These are phyloP conservation scores for Mallotus nudiflorus DNA, from an alignment of 345 rosid genomes.

Conservation along the genomic window DNA sequence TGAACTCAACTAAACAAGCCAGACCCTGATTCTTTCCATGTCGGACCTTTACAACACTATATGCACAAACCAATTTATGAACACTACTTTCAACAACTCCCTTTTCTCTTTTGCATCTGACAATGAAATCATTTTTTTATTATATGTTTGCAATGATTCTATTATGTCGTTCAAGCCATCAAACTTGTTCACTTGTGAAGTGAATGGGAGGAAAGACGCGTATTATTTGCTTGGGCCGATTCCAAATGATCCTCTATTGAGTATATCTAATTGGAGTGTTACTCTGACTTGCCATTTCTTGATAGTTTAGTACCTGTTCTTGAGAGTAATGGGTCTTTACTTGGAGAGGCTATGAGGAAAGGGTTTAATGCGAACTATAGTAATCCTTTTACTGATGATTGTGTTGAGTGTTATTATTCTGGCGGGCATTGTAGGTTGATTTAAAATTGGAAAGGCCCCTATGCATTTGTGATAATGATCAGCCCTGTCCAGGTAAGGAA, in stretches of 20 bases:
- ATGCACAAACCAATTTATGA: constrained; percentile 21
- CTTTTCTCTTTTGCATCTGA: constrained; percentile 12
- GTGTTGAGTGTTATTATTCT: constrained; percentile 17
- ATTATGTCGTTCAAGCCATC: neutral
- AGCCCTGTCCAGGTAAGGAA: constrained; percentile 28
- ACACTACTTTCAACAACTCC: constrained; percentile 29
- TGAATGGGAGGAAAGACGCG: constrained; percentile 11
- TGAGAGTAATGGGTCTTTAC: constrained; percentile 11
- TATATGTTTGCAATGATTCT: constrained; percentile 26
- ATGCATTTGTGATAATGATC: constrained; percentile 36
- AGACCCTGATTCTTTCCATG: constrained; percentile 25
- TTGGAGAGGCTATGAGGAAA: constrained; percentile 33
- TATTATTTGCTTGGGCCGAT: constrained; percentile 31
- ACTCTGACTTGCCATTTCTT: constrained; percentile 24
- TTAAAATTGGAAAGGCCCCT: constrained; percentile 18
- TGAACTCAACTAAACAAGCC: constrained; percentile 21
- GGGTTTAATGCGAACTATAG: constrained; percentile 37
- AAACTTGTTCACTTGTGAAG: constrained; percentile 25
- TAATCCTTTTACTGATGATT: constrained; percentile 25
- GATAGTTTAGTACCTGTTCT: constrained; percentile 6
- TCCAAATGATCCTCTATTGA: constrained; percentile 18
- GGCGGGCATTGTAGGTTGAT: constrained; percentile 42
- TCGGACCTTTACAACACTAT: constrained; percentile 28
- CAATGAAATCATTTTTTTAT: constrained; percentile 22
- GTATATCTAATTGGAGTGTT: constrained; percentile 7